Evolutionary conservation across 179 eudicot genomes (phyloP).

Genomic region (Beta lomatogona): DNA sequence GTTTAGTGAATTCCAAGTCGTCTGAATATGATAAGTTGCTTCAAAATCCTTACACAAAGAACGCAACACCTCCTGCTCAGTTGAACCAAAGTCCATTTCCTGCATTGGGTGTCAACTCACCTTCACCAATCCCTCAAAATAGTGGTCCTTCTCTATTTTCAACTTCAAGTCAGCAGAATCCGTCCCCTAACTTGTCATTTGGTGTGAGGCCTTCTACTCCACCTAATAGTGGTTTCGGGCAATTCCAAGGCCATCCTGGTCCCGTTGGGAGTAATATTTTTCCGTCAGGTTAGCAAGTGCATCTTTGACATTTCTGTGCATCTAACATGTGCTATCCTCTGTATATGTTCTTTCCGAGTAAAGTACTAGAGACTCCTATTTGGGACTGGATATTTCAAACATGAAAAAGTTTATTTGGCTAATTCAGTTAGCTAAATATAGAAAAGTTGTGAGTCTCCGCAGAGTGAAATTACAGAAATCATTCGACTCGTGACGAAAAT

Average conservation of each 20-base stretch:
- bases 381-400: neutral
- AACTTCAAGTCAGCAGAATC: slow-evolving; percentile 64
- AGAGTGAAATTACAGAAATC: too few species aligned
- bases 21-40: slow-evolving; percentile 64
- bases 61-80: slow-evolving; percentile 40
- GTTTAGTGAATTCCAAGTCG: slow-evolving; percentile 63
- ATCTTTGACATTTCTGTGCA: neutral
- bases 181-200: slow-evolving; percentile 47
- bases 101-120: slow-evolving; percentile 35
- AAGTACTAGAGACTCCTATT: neutral
- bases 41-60: slow-evolving; percentile 52
- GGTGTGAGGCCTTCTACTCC: slow-evolving; percentile 55
- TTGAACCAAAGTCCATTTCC: slow-evolving; percentile 48
- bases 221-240: slow-evolving; percentile 58
- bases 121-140: slow-evolving; percentile 40
- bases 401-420: too few species aligned
- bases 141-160: slow-evolving; percentile 49
- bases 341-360: neutral
- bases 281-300: slow-evolving; percentile 51
- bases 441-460: too few species aligned
- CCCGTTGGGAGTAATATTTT: slow-evolving; percentile 31
- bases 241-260: slow-evolving; percentile 47
- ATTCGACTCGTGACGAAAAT: too few species aligned
- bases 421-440: too few species aligned
- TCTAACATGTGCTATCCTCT: slow-evolving; percentile 15